phyloP scores from a whole-genome alignment of 306 rosid species.

The Cucumis melo region DNA sequence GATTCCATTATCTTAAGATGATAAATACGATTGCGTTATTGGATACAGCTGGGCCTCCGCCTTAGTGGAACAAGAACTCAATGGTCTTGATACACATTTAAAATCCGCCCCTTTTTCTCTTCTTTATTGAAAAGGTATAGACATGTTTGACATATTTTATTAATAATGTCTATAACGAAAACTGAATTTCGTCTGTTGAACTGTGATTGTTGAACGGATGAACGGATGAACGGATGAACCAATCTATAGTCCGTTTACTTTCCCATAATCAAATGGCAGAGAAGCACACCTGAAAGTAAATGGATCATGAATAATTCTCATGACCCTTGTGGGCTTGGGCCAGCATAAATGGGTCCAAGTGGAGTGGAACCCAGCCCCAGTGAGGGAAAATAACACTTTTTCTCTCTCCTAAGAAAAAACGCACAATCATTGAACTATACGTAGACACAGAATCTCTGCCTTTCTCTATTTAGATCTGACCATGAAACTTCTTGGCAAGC shows the following conservation, averaged over 20 bases:
- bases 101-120: neutral
- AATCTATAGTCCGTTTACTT: neutral
- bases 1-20: neutral
- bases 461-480: neutral
- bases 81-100: neutral
- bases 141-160: neutral
- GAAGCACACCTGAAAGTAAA: neutral
- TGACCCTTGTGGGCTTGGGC: neutral
- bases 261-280: neutral
- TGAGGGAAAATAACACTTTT: too few species aligned
- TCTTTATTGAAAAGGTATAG: neutral
- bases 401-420: too few species aligned
- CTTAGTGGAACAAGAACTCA: constrained; percentile 4
- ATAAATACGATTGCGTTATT: neutral
- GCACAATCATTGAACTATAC: neutral
- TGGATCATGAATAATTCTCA: neutral
- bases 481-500: neutral
- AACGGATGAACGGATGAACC: too few species aligned
- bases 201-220: neutral
- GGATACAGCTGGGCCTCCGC: neutral
- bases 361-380: neutral
- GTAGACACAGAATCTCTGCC: neutral
- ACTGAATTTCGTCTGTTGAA: neutral
- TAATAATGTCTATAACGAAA: neutral
- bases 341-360: neutral